Evolutionary conservation across 2,329 filamentous ascomycete genomes (phyloP).

Genomic region (Thyridium curvatum): DNA sequence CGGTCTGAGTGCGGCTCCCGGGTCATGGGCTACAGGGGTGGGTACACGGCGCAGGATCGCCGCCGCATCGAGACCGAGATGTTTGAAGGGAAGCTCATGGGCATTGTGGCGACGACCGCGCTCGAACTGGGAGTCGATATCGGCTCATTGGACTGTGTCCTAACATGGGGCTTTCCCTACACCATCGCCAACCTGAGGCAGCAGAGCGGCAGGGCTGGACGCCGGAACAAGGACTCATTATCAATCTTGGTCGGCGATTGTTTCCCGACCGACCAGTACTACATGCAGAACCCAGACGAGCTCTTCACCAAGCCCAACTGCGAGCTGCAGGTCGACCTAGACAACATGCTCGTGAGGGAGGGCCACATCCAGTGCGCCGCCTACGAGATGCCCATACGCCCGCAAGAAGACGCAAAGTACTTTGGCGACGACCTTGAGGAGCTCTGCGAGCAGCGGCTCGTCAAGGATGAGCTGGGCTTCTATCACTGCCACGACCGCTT

Average conservation of each 20-base stretch:
- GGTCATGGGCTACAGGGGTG: conserved; percentile 93
- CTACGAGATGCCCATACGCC: conserved; percentile 86
- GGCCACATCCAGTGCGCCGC: conserved; percentile 95
- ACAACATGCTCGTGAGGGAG: conserved; percentile 85
- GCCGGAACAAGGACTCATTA: conserved; percentile 87
- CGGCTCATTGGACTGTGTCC: conserved; percentile 84
- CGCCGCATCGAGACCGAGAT: conserved; percentile 88
- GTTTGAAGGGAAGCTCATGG: conserved; percentile 91
- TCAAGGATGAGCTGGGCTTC: conserved; percentile 70
- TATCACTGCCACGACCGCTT: conserved; percentile 89
- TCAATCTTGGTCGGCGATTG: conserved; percentile 85
- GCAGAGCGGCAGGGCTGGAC: conserved; percentile 86
- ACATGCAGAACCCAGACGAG: conserved; percentile 93
- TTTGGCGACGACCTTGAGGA: conserved; percentile 69
- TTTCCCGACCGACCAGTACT: conserved; percentile 89
- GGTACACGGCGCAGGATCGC: conserved; percentile 88
- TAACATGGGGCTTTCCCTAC: conserved; percentile 92
- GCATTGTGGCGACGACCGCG: conserved; percentile 89
- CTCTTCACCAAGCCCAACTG: conserved; percentile 89
- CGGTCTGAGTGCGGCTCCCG: conserved; percentile 67
- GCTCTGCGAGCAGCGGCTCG: conserved; percentile 68
- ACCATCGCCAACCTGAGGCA: conserved; percentile 92
- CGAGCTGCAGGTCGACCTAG: conserved; percentile 83
- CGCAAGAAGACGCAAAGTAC: conserved; percentile 67
- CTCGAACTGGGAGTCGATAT: conserved; percentile 95